Percentiles rank a stretch among this genome's conserved stretches.
Evolutionary conservation across 192 early-diverging fungal genomes (phyloP).

Genomic region (Gamsiella multidivaricata): DNA sequence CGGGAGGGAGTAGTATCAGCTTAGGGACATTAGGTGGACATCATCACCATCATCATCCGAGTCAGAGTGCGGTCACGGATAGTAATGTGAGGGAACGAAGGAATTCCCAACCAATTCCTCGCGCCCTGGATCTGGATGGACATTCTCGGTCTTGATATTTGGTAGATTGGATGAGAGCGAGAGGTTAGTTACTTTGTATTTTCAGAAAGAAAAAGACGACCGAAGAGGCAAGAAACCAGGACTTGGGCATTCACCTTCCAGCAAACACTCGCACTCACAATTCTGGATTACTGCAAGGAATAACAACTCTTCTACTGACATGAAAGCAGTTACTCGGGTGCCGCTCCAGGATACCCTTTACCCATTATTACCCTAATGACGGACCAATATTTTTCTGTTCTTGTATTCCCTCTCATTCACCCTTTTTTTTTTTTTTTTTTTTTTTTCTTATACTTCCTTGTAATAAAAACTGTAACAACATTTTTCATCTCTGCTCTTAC

Average conservation of each 20-base stretch:
- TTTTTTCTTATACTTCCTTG: too few relatives aligned
- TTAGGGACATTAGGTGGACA: conserved; percentile 24
- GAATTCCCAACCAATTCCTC: conserved; percentile 43
- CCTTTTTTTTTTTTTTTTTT: too few relatives aligned
- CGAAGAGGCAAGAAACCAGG: neutral
- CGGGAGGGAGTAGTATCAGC: conserved; percentile 15
- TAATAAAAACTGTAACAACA: conserved; percentile 3
- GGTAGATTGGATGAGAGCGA: neutral
- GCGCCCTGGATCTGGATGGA: conserved; percentile 21
- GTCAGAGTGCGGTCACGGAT: conserved; percentile 12
- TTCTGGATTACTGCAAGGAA: too few relatives aligned
- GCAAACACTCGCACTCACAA: too few relatives aligned
- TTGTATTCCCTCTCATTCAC: too few relatives aligned
- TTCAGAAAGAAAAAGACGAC: neutral
- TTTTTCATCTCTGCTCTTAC: neutral
- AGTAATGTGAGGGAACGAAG: conserved; percentile 32
- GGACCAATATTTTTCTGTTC: too few relatives aligned
- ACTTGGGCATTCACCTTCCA: too few relatives aligned
- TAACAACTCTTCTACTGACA: too few relatives aligned
- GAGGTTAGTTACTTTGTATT: too few relatives aligned
- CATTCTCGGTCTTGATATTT: neutral
- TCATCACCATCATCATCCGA: conserved; percentile 14
- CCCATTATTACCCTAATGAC: too few relatives aligned
- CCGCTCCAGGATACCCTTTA: too few relatives aligned
- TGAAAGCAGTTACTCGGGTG: too few relatives aligned